Evolutionary conservation across 2,329 filamentous ascomycete species (phyloP).

Genomic region (Mycosphaerella sp.): DNA sequence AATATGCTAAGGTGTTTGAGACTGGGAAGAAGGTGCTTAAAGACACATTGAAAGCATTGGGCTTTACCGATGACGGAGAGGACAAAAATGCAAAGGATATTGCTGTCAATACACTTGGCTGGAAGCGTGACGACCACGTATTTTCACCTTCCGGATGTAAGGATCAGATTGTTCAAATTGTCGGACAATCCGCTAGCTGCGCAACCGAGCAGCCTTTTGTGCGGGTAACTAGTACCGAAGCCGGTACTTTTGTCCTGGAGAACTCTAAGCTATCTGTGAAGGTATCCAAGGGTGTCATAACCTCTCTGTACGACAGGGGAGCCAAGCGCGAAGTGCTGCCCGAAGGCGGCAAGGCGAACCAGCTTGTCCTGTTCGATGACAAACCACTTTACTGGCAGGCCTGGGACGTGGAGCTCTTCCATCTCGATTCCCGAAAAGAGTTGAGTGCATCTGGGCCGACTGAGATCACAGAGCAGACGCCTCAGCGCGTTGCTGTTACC

Average conservation of each 20-base stretch:
- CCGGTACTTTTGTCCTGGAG: conserved; percentile 62
- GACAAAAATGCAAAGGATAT: conserved; percentile 46
- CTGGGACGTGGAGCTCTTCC: conserved; percentile 97
- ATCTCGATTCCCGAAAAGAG: conserved; percentile 78
- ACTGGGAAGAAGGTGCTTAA: conserved; percentile 67
- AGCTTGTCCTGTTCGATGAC: conserved; percentile 92
- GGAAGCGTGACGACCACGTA: conserved; percentile 51
- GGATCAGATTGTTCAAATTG: neutral
- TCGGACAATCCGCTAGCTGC: conserved; percentile 14
- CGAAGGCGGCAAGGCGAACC: conserved; percentile 69
- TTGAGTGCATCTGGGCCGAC: conserved; percentile 60
- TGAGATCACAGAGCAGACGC: conserved; percentile 62
- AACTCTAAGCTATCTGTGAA: conserved; percentile 71
- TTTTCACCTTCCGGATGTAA: conserved; percentile 8
- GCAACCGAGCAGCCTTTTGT: conserved; percentile 3
- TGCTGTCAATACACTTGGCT: conserved; percentile 80
- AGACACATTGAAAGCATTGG: conserved; percentile 62
- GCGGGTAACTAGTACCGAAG: conserved; percentile 13
- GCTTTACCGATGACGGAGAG: conserved; percentile 49
- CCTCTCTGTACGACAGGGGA: conserved; percentile 70
- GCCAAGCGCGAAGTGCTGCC: conserved; percentile 73
- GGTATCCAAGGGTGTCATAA: conserved; percentile 70
- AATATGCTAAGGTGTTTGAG: conserved; percentile 77
- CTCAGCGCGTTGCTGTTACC: conserved; percentile 72
- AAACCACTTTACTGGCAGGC: conserved; percentile 97